phyloP scores from a whole-genome alignment of 257 asterid species.

The Solanum dulcamara region DNA sequence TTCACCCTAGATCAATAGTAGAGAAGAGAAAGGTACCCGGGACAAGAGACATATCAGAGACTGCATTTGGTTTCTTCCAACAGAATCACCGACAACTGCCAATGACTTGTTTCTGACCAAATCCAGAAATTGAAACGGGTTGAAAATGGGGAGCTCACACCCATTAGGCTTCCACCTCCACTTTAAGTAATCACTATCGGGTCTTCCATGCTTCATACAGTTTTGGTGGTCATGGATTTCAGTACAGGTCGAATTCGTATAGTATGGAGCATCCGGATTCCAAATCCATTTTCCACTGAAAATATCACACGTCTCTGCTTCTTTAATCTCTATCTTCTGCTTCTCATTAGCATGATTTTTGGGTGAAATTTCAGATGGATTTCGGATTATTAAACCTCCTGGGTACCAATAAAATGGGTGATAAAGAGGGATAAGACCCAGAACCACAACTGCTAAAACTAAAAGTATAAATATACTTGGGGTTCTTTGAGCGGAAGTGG shows the following conservation, averaged over 20 bases:
- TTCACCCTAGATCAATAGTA: not conserved
- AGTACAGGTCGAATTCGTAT: slow-evolving; percentile 27
- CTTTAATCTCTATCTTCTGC: not conserved
- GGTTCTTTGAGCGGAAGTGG: slow-evolving; percentile 1
- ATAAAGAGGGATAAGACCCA: slow-evolving; percentile 27
- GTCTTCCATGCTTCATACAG: slow-evolving; percentile 24
- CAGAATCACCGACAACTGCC: slow-evolving; percentile 72
- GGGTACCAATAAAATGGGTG: slow-evolving; percentile 4
- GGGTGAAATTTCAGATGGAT: not conserved
- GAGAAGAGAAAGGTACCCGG: slow-evolving; percentile 19
- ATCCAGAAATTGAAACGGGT: slow-evolving; percentile 48
- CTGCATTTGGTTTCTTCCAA: slow-evolving; percentile 66
- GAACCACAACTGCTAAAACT: slow-evolving; percentile 12
- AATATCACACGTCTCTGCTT: slow-evolving; percentile 19
- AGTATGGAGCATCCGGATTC: slow-evolving; percentile 42
- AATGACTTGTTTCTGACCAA: slow-evolving; percentile 37
- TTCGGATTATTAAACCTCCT: not conserved
- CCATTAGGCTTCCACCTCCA: slow-evolving; percentile 36
- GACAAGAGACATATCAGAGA: slow-evolving; percentile 66
- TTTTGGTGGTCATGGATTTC: slow-evolving; percentile 23
- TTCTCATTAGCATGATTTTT: no score
- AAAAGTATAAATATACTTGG: slow-evolving; percentile 2
- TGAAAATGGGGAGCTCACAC: slow-evolving; percentile 40
- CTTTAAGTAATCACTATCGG: slow-evolving; percentile 15
- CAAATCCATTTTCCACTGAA: slow-evolving; percentile 54